phyloP scores from a whole-genome alignment of 768 basidiomycete species.

The Suillus ampliporus region DNA sequence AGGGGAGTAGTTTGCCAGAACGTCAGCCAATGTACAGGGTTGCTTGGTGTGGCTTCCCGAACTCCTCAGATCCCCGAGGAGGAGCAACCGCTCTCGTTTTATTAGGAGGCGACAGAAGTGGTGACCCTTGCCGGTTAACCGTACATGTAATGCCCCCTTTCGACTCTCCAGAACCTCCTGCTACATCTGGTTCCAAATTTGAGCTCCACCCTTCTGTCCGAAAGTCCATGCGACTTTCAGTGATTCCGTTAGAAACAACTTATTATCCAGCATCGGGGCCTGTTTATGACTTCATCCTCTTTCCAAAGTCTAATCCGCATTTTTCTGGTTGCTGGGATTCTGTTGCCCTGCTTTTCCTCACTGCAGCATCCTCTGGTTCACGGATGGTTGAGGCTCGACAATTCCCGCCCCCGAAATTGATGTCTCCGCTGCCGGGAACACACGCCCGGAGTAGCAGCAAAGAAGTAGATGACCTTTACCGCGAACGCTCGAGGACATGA shows the following conservation, averaged over 20 bases:
- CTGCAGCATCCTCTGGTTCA: conserved; percentile 52
- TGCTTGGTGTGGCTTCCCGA: conserved; percentile 80
- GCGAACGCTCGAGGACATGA: conserved; percentile 13
- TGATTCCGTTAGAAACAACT: conserved; percentile 52
- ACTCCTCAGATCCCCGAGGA: conserved; percentile 65
- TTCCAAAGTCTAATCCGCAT: conserved; percentile 76
- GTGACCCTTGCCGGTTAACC: conserved; percentile 65
- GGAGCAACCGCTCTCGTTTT: conserved; percentile 77
- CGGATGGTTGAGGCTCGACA: conserved; percentile 66
- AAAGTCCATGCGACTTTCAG: conserved; percentile 66
- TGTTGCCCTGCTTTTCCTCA: conserved; percentile 64
- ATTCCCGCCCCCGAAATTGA: conserved; percentile 67
- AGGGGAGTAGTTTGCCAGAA: conserved; percentile 19
- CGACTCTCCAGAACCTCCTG: conserved; percentile 54
- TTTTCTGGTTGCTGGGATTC: conserved; percentile 73
- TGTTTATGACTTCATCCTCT: conserved; percentile 79
- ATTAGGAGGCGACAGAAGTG: conserved; percentile 72
- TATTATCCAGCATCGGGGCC: conserved; percentile 64
- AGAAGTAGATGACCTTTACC: conserved; percentile 1
- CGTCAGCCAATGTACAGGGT: conserved; percentile 88
- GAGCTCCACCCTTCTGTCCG: conserved; percentile 50
- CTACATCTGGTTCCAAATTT: conserved; percentile 27
- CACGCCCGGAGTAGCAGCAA: background rate
- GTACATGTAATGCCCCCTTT: conserved; percentile 73
- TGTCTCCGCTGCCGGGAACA: conserved; percentile 30